Evolutionary conservation across 1,284 basidiomycete species (phyloP).

Genomic region (Microbotryum intermedium): DNA sequence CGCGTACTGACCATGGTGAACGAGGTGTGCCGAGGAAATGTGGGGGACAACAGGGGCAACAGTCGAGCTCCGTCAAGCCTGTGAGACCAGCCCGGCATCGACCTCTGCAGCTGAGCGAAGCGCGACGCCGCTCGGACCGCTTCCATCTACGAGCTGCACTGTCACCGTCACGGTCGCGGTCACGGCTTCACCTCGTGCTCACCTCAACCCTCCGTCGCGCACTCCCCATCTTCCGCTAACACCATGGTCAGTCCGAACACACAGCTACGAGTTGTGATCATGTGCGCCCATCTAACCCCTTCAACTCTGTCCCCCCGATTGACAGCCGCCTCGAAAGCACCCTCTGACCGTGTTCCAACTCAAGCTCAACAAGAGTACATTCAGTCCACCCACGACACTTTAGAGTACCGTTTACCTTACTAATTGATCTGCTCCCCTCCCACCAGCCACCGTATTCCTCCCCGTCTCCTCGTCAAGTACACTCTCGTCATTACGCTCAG

Average conservation of each 20-base stretch:
- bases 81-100: background rate
- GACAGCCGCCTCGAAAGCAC: background rate
- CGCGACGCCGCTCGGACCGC: background rate
- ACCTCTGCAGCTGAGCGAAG: background rate
- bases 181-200: background rate
- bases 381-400: background rate
- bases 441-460: constrained; percentile 14
- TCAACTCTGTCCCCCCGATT: background rate
- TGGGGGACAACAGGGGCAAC: background rate
- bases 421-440: background rate
- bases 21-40: background rate
- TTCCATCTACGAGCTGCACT: background rate
- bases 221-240: background rate
- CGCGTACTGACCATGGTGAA: background rate
- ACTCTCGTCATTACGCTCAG: constrained; percentile 5
- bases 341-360: constrained; percentile 11
- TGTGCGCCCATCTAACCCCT: background rate
- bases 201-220: background rate
- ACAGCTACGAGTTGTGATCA: background rate
- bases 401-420: background rate
- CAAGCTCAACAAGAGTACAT: constrained; percentile 18
- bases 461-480: constrained; percentile 10
- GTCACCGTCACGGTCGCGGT: background rate
- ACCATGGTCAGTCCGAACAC: background rate
- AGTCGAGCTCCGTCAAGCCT: too few relatives aligned